Evolutionary conservation across 176 grass and related monocot species (phyloP), one percentile per base, ranked within the genome.

Genomic region (Oryza meridionalis): DNA sequence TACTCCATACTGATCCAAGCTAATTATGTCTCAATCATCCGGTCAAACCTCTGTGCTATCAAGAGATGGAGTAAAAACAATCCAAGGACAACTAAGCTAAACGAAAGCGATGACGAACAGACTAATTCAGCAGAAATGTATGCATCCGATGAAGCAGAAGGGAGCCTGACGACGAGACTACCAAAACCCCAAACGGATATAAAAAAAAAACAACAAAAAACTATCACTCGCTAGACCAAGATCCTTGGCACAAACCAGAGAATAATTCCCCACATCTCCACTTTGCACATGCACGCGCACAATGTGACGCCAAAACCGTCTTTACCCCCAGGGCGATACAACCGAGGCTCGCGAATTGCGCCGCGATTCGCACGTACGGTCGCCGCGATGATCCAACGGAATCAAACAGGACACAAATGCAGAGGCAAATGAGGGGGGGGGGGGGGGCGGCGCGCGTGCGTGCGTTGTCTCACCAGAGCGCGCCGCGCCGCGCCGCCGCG

Each of bases 271-370:
- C 67, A 47, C 53, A 21, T 72, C 70, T 31, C 40, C 19, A 65
- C 62, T 67, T 31, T 31, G 29, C 29, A 31, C 29, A 31, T 10
- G 46, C 25, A 37, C 44, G 38, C 47, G 78, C 81, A 69, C n/a
- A 77, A 79, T 47, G 46, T 63, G 79, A 88, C 58, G 67, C 27
- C 49, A 71, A 22, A 65, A 72, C 80, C 61, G 77, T 53, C 65
- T 87, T 86, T 82, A 88, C 73, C 42, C 73, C 42, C 77, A 68
- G 72, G 87, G 84, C 84, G 88, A 89, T 90, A 86, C 88, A 73
- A 91, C 77, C 87, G 88, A 94, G 92, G 89, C 89, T 87, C 69
- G 13, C 64, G 55, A 80, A 84, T 65, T 76, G 72, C 76, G 65
- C 76, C 31, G 77, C 25, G 76, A 91, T 81, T 87, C 64, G 31